A percentile compares a stretch with the other conserved stretches of the same genome.
Evolutionary conservation across 2,329 filamentous ascomycete genomes (phyloP).

Genomic region (Exophiala phaeomuriformis): DNA sequence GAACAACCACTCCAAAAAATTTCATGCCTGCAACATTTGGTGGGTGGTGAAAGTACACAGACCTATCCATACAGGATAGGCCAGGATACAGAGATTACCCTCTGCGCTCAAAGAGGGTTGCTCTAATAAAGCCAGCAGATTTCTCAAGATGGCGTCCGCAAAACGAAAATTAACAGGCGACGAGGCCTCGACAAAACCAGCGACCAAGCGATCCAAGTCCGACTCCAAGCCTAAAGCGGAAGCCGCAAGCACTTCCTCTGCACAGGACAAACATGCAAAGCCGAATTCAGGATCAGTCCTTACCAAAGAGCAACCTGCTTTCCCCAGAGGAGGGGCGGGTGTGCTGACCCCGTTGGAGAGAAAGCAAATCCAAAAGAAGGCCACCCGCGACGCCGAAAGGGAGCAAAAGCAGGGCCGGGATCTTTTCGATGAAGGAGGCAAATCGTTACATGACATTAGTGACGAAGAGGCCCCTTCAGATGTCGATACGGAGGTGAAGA

Average conservation of each 20-base stretch:
- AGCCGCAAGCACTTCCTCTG: neutral
- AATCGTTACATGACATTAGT: slow-evolving; percentile 26
- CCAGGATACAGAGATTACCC: too few species aligned
- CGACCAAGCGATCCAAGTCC: slow-evolving; percentile 15
- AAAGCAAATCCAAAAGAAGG: slow-evolving; percentile 92
- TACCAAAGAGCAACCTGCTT: slow-evolving; percentile 70
- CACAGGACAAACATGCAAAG: slow-evolving; percentile 10
- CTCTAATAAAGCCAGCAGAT: neutral
- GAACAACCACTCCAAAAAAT: slow-evolving; percentile 5
- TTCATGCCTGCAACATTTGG: slow-evolving; percentile 2
- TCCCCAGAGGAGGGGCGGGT: slow-evolving; percentile 86
- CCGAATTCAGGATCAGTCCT: slow-evolving; percentile 21
- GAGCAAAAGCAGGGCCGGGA: slow-evolving; percentile 55
- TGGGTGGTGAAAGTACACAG: neutral
- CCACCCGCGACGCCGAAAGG: slow-evolving; percentile 82
- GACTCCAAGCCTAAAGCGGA: slow-evolving; percentile 3
- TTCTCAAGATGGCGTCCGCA: slow-evolving; percentile 18
- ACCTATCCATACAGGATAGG: neutral
- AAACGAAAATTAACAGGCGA: slow-evolving; percentile 21
- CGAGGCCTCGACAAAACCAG: slow-evolving; percentile 1
- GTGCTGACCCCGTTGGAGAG: slow-evolving; percentile 87
- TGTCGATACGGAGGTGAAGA: slow-evolving; percentile 34
- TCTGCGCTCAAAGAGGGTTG: too few species aligned
- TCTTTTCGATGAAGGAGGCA: slow-evolving; percentile 29
- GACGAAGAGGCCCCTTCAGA: slow-evolving; percentile 27